Base-by-base conservation (phyloP, 352 stramenopile genomes). In the Elongisporangium anandrum region DNA sequence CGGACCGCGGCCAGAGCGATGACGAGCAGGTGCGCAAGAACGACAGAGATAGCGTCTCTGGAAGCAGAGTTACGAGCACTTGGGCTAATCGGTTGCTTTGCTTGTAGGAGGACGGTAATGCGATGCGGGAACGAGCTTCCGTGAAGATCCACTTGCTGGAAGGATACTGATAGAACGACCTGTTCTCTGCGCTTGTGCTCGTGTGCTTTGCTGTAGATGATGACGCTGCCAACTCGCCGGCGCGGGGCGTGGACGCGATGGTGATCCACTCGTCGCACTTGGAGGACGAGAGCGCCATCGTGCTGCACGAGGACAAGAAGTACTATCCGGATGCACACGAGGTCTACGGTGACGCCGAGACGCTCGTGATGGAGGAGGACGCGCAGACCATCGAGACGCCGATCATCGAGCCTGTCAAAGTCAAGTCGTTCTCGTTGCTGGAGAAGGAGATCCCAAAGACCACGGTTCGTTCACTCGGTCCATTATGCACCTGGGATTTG, bases 271-370 rank as follows among this genome's bases (percentile, higher is more conserved):
- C 60, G 29, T 72, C 68, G 0, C 56, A 75, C 17, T 65, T 71
- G 50, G 87, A 88, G n/a, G 83, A 97, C 56, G 88, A 88, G 16
- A 76, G 80, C 52, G 90, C 92, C 1, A 99, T 99, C 66, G 96
- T 99, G n/a, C 79, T 99, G 34, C 97, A 99, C 63, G 98, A 99
- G 75, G 98, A 99, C 77, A 99, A 99, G 75, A 90, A 99, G 59
- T 99, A 99, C 65, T 99, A 99, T 75, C 96, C 97, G 16, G 96
- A 98, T 3, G 97, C 97, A 4, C 78, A 97, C 53, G 92, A 99
- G 60, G 94, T 99, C 17, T 99, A 97, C 71, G 93, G 94, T 13
- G 96, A 98, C 49, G 96, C 92, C 3, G 95, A 99, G 59, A 99
- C 96, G 34, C 83, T 99, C 3, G 96, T 99, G 15, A 94, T 99